Conservation (phyloP, 2,329 filamentous ascomycete species). For the Xylariaceae sp. region DNA sequence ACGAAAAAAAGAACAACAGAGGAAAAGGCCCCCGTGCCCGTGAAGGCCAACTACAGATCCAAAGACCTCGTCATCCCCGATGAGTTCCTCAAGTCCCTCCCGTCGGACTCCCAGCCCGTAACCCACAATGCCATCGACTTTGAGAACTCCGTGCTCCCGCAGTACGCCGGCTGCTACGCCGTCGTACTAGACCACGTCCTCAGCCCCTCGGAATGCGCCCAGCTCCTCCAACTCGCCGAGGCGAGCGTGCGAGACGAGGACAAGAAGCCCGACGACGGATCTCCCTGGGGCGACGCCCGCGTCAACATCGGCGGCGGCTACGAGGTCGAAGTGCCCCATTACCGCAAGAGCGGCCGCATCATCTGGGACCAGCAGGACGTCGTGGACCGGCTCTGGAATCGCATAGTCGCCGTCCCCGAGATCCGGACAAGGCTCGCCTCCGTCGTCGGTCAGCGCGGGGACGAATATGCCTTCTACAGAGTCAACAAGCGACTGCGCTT, state of each 20-base stretch:
- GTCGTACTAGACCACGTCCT: constrained; percentile 60
- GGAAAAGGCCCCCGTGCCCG: constrained; percentile 9
- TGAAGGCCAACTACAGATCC: constrained; percentile 32
- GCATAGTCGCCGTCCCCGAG: constrained; percentile 44
- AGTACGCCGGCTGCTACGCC: constrained; percentile 52
- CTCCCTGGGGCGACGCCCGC: constrained; percentile 61
- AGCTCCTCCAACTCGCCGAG: constrained; percentile 48
- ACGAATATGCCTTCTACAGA: constrained; percentile 40
- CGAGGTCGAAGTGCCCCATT: constrained; percentile 52
- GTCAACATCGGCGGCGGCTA: constrained; percentile 59
- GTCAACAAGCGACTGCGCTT: constrained; percentile 72
- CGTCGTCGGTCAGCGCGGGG: constrained; percentile 26
- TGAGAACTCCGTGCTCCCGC: constrained; percentile 40
- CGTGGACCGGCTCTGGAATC: constrained; percentile 56
- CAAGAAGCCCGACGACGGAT: constrained; percentile 22
- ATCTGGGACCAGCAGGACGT: constrained; percentile 64
- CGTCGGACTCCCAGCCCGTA: constrained; percentile 40
- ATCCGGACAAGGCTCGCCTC: constrained; percentile 37
- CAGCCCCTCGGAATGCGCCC: constrained; percentile 55
- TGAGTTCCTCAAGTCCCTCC: constrained; percentile 41
- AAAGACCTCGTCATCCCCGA: constrained; percentile 37
- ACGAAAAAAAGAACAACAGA: not conserved
- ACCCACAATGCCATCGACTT: constrained; percentile 50
- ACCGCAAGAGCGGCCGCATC: constrained; percentile 68
- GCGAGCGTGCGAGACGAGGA: constrained; percentile 45